Conservation (phyloP, 1,284 basidiomycete genomes). For the Tylopilus sp. region DNA sequence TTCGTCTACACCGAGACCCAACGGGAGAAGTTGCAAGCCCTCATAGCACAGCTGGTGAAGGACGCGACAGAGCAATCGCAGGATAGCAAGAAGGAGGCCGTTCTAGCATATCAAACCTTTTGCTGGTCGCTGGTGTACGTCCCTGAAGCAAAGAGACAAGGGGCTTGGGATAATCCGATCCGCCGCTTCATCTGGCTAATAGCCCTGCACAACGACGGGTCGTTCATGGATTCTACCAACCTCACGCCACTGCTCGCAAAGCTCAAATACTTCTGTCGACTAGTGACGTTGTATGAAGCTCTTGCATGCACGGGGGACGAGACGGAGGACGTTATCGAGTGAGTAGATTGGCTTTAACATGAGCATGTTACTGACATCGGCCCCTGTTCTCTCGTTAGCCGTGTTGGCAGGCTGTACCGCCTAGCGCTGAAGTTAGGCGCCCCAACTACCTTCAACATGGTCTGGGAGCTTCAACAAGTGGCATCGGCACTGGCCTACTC, state of each 20-base stretch:
- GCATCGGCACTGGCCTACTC: neutral
- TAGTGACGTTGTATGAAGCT: neutral
- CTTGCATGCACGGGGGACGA: neutral
- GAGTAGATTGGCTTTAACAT: neutral
- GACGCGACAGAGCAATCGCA: too few relatives aligned
- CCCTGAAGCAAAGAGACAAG: neutral
- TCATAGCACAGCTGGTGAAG: too few relatives aligned
- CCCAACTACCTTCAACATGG: constrained; percentile 1
- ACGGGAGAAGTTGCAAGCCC: neutral
- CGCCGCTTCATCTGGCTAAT: constrained; percentile 9
- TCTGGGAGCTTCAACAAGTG: constrained; percentile 8
- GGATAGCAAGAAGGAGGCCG: too few relatives aligned
- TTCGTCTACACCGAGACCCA: neutral
- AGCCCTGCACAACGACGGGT: constrained; percentile 1
- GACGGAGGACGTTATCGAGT: neutral
- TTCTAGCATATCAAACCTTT: constrained; percentile 8
- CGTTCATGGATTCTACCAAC: neutral
- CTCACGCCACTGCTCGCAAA: constrained; percentile 6
- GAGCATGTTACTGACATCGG: neutral
- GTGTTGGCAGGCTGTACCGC: neutral
- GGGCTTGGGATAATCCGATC: constrained; percentile 1
- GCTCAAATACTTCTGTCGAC: constrained; percentile 11
- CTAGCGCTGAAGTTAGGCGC: neutral
- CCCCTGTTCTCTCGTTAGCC: neutral
- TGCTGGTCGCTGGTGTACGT: constrained; percentile 5